Evolutionary conservation across 2,329 filamentous ascomycete species (phyloP).

Genomic region (Epichloe glyceriae): DNA sequence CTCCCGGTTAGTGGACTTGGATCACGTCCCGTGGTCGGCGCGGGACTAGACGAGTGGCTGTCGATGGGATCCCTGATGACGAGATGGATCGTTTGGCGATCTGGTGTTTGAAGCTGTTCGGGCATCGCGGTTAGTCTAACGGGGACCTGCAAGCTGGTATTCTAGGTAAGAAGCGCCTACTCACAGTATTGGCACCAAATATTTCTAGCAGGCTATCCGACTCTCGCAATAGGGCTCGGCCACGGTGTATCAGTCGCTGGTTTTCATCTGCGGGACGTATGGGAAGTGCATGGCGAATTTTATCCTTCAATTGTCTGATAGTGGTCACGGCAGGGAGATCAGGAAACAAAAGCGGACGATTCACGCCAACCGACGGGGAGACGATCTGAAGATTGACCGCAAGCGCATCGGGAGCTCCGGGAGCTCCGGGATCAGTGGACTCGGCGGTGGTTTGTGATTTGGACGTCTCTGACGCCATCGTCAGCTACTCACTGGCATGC

Average conservation of each 20-base stretch:
- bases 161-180: conserved; percentile 9
- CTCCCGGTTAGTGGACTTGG: conserved; percentile 13
- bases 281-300: conserved; percentile 38
- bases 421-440: conserved; percentile 10
- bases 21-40: conserved; percentile 12
- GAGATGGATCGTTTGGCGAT: conserved; percentile 40
- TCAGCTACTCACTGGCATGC: conserved; percentile 2
- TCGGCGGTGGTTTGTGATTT: conserved; percentile 14
- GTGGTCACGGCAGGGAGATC: conserved; percentile 37
- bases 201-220: conserved; percentile 42
- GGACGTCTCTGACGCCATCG: conserved; percentile 27
- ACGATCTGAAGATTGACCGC: conserved; percentile 44
- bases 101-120: conserved; percentile 27
- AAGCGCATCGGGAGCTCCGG: conserved; percentile 18
- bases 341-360: conserved; percentile 35
- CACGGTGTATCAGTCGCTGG: conserved; percentile 48
- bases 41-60: conserved; percentile 14
- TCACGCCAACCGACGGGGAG: conserved; percentile 43
- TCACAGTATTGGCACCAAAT: conserved; percentile 42
- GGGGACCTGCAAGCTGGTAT: not conserved
- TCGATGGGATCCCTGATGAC: conserved; percentile 32
- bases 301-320: conserved; percentile 43
- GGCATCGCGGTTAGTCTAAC: conserved; percentile 6
- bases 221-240: conserved; percentile 41
- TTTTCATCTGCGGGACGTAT: conserved; percentile 38